Conservation (phyloP, 169 alveolate genomes). For the Plasmodium falciparum region DNA sequence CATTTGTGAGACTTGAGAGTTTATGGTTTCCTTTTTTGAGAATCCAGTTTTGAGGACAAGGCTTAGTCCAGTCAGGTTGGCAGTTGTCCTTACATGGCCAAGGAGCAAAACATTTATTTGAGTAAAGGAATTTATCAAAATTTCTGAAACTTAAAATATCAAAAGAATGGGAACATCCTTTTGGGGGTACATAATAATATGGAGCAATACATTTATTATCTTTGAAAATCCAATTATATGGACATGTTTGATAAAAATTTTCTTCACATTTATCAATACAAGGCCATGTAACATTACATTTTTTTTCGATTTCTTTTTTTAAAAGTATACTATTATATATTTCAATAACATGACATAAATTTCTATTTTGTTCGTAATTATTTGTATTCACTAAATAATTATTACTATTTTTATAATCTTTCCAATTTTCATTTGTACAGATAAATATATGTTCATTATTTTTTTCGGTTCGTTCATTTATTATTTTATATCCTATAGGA, state of each 20-base stretch:
- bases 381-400: not conserved
- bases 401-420: not conserved
- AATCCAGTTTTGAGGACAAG: slow-evolving; percentile 52
- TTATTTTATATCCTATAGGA: slow-evolving; percentile 65
- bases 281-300: slow-evolving; percentile 59
- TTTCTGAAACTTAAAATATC: slow-evolving; percentile 47
- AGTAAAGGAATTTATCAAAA: slow-evolving; percentile 74
- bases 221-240: slow-evolving; percentile 80
- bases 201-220: slow-evolving; percentile 81
- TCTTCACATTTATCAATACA: slow-evolving; percentile 68
- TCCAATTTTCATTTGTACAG: slow-evolving; percentile 46
- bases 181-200: slow-evolving; percentile 78
- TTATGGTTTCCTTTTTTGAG: not conserved
- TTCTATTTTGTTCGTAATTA: not conserved
- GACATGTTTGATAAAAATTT: slow-evolving; percentile 78
- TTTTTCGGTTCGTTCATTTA: slow-evolving; percentile 22
- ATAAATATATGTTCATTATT: slow-evolving; percentile 16
- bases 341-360: slow-evolving; percentile 48
- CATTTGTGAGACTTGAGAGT: not conserved
- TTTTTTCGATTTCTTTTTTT: slow-evolving; percentile 57
- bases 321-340: slow-evolving; percentile 27
- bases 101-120: slow-evolving; percentile 80
- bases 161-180: slow-evolving; percentile 75
- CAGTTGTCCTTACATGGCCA: slow-evolving; percentile 84
- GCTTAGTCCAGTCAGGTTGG: slow-evolving; percentile 78